These are phyloP conservation scores for Ochromonadaceae sp. DNA, from an alignment of 352 stramenopile species.

Conservation along the genomic window DNA sequence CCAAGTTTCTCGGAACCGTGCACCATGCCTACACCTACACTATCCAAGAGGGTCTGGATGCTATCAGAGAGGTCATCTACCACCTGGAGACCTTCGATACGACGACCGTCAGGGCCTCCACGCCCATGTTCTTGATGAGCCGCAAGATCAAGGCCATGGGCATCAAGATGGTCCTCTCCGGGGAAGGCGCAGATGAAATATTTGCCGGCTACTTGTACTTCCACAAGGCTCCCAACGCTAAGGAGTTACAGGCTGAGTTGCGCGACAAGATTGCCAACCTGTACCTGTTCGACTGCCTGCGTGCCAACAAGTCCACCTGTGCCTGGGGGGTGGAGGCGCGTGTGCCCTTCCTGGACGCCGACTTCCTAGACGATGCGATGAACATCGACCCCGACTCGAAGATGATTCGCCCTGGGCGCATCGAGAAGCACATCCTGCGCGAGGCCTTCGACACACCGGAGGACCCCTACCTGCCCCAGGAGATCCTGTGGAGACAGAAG, in stretches of 20 bases:
- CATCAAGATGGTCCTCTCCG: constrained; percentile 98
- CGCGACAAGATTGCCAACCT: constrained; percentile 84
- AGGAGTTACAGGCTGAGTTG: constrained; percentile 44
- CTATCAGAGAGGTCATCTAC: constrained; percentile 86
- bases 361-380: constrained; percentile 96
- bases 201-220: constrained; percentile 99
- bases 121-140: constrained; percentile 98
- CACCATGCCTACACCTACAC: constrained; percentile 98
- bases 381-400: constrained; percentile 91
- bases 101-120: constrained; percentile 91
- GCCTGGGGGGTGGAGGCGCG: constrained; percentile 92
- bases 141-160: constrained; percentile 99
- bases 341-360: constrained; percentile 92
- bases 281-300: constrained; percentile 95
- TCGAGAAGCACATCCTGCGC: constrained; percentile 97
- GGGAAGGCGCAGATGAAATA: constrained; percentile 93
- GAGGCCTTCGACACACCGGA: constrained; percentile 95
- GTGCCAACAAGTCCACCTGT: constrained; percentile 95
- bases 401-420: constrained; percentile 75
- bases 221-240: constrained; percentile 89
- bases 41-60: constrained; percentile 92
- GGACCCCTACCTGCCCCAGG: constrained; percentile 85
- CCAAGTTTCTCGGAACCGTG: constrained; percentile 88
- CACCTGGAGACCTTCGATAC: constrained; percentile 95
- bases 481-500: constrained; percentile 98